phyloP scores from a whole-genome alignment of 495 filamentous ascomycete species.

The Aspergillus nidulans region DNA sequence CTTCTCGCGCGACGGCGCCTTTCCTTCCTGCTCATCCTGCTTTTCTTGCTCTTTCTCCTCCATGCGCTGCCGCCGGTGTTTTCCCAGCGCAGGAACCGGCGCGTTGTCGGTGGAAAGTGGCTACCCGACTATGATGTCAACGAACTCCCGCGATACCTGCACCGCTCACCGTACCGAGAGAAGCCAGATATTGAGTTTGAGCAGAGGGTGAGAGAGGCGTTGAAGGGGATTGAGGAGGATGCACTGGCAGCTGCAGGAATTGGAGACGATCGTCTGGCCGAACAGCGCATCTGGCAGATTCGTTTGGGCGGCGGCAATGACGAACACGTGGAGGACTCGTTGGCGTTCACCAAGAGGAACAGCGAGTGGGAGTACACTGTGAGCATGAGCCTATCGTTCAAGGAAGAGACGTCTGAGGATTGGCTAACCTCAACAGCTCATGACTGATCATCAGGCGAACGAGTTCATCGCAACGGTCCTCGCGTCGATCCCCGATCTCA shows the following conservation, averaged over 20 bases:
- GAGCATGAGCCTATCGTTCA: not conserved
- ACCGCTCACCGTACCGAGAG: conserved; percentile 29
- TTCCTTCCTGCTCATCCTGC: not conserved
- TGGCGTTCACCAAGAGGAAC: conserved; percentile 27
- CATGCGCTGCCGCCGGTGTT: not conserved
- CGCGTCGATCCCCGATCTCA: conserved; percentile 28
- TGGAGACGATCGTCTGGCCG: conserved; percentile 4
- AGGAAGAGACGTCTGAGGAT: too few species aligned
- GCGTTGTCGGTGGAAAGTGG: conserved; percentile 2
- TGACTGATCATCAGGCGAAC: conserved; percentile 27
- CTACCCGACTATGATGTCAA: conserved; percentile 11
- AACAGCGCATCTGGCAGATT: conserved; percentile 36
- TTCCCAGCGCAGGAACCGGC: not conserved
- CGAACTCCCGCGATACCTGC: conserved; percentile 25
- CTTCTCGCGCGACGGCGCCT: not conserved
- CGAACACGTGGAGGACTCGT: conserved; percentile 22
- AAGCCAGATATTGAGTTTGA: conserved; percentile 30
- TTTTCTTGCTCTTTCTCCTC: not conserved
- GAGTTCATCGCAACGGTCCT: conserved; percentile 27
- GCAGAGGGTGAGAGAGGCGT: conserved; percentile 19
- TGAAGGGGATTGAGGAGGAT: conserved; percentile 23
- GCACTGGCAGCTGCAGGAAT: conserved; percentile 5
- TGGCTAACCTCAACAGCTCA: conserved; percentile 15
- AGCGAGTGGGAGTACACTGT: conserved; percentile 32
- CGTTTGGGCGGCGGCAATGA: conserved; percentile 10